Conservation (phyloP, 176 grass and related monocot species). For the Oryza longistaminata region DNA sequence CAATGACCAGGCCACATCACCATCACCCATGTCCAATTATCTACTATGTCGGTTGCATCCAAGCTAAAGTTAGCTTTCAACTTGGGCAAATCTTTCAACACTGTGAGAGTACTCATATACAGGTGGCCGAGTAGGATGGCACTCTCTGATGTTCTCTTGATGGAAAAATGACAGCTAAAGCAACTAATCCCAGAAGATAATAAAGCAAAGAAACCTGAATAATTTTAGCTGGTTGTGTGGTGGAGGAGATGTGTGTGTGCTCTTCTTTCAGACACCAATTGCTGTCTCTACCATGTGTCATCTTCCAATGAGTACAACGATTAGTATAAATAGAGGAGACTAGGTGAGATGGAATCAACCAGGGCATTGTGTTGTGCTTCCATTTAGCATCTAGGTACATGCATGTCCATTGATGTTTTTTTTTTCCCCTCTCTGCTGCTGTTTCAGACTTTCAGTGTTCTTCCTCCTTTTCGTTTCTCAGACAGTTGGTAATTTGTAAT, state of each 20-base stretch:
- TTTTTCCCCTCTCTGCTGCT: not conserved
- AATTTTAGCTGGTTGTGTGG: constrained; percentile 22
- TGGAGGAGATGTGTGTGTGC: not conserved
- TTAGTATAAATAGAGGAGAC: constrained; percentile 43
- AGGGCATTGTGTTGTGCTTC: not conserved
- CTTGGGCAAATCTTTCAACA: not conserved
- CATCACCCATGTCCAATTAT: not conserved
- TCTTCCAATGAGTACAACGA: constrained; percentile 26
- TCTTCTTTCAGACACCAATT: not conserved
- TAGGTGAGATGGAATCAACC: constrained; percentile 9
- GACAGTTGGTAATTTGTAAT: not conserved
- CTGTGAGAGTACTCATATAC: not conserved
- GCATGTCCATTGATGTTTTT: not conserved
- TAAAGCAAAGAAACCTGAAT: not conserved
- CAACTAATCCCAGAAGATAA: not conserved
- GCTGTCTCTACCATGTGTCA: constrained; percentile 37
- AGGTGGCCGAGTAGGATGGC: constrained; percentile 28
- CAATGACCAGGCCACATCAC: not conserved
- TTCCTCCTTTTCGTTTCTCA: not conserved
- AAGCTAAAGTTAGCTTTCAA: not conserved
- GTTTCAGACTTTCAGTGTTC: not conserved
- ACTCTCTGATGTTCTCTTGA: not conserved
- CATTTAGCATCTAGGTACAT: constrained; percentile 24
- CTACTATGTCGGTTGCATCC: constrained; percentile 16
- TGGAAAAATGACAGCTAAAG: constrained; percentile 31